phyloP scores from a whole-genome alignment of 768 basidiomycete genomes.

The Termitomyces sp. region DNA sequence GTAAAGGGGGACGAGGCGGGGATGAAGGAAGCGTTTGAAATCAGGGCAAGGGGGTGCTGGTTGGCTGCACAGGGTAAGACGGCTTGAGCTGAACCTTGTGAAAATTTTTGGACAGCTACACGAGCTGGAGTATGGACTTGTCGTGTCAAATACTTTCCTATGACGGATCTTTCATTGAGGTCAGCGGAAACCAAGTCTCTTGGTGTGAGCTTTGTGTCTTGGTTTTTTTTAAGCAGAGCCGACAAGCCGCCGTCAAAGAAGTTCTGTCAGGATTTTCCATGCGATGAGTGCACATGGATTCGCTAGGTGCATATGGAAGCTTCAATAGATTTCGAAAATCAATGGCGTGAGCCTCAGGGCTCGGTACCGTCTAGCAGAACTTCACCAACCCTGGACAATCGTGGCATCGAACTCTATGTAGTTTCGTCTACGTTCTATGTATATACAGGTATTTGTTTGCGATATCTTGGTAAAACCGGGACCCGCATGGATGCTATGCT shows the following conservation, averaged over 20 bases:
- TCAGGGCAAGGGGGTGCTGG: constrained; percentile 38
- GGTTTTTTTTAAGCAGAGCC: not conserved
- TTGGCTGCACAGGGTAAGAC: constrained; percentile 33
- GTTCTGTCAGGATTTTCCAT: not conserved
- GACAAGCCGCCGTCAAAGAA: not conserved
- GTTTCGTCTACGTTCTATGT: not conserved
- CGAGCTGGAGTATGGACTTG: not conserved
- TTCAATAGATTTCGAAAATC: not conserved
- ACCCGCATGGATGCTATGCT: not conserved
- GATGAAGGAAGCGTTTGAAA: constrained; percentile 32
- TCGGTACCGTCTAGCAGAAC: not conserved
- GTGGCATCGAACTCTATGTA: not conserved
- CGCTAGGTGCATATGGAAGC: not conserved
- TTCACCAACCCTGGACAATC: not conserved
- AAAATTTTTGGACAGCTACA: not conserved
- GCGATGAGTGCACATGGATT: not conserved
- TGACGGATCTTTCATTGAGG: not conserved
- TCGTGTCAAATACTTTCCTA: not conserved
- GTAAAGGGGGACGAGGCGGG: constrained; percentile 36
- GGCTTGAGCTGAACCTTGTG: not conserved
- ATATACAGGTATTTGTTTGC: not conserved
- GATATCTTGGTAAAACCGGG: not conserved
- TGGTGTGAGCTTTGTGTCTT: not conserved
- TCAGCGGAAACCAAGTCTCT: not conserved
- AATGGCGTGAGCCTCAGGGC: not conserved